Base-by-base conservation (phyloP, 2,329 filamentous ascomycete species). In the Thermothelomyces thermophilus region DNA sequence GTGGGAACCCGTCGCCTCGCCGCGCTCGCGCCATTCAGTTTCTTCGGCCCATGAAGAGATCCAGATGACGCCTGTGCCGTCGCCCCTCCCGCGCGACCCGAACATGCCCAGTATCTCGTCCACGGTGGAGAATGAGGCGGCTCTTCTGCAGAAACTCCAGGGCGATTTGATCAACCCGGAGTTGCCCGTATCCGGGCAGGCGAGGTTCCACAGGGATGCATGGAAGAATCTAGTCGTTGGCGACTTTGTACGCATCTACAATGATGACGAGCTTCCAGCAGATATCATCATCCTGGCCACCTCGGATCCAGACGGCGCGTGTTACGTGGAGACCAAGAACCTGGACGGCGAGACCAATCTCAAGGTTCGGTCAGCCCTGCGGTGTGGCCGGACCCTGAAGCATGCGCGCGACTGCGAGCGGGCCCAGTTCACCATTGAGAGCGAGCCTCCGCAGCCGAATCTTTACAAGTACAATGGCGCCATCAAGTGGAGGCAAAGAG, bases 321-420 rank as follows among this genome's bases (percentile, higher is more conserved):
- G 93, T 68, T 98, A 96, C 61, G 86, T 98, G 19, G 93, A 98
- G 69, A 98, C 93, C 2, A 98, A 97, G 73, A 97, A 95, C 65
- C 67, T 98, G 73, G 93, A 98, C 63, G 93, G 93, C 44, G 93
- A 98, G 70, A 98, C 93, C 2, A 98, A 98, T 62, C 72, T 98
- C 55, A 98, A 98, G 69, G 90, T 96, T 54, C 86, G 93, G 52
- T 87, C 91, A 63, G 89, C 93, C 17, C 76, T 98, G 36, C 87
- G 91, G 56, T 93, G 88, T 62, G 87, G 90, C 11, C 83, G 86
- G 46, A 74, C 81, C 41, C 77, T 98, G 53, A 88, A 84, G 64
- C 90, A 97, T 66, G 93, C 93, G 13, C 82, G 86, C 51, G 90
- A 98, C 64, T 97, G 93, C 66, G 93, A 97, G 69, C 82, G 84